Evolutionary conservation across 345 rosid genomes (phyloP).

Genomic region (Passiflora organensis): DNA sequence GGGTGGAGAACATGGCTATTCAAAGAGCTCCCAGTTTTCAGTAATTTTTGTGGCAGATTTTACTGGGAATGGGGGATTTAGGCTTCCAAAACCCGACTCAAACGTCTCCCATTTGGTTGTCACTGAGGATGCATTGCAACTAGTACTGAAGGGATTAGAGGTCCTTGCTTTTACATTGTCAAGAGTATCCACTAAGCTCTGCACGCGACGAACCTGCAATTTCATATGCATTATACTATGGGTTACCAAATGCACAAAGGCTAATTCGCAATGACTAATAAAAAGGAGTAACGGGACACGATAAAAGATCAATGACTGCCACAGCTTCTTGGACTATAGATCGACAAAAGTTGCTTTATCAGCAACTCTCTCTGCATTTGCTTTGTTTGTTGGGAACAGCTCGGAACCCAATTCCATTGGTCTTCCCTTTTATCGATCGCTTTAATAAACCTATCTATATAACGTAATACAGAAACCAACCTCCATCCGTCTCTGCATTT

Average conservation of each 20-base stretch:
- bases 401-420: no score
- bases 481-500: constrained; percentile 44
- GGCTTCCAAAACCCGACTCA: constrained; percentile 31
- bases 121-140: constrained; percentile 21
- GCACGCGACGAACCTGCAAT: constrained; percentile 35
- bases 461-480: no score
- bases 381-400: no score
- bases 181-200: constrained; percentile 34
- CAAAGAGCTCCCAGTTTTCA: constrained; percentile 45
- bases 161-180: constrained; percentile 40
- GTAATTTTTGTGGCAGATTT: constrained; percentile 34
- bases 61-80: constrained; percentile 22
- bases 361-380: no score
- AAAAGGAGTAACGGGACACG: background rate
- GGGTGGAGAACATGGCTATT: background rate
- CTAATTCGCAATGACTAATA: background rate
- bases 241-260: background rate
- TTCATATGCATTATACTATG: background rate
- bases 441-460: no score
- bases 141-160: constrained; percentile 15
- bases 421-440: no score
- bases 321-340: no score
- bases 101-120: constrained; percentile 32
- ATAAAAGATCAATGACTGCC: background rate
- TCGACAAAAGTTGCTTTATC: no score